Evolutionary conservation across 768 basidiomycete genomes (phyloP), one percentile per base, ranked within the genome.

Genomic region (Amyloporia xantha): DNA sequence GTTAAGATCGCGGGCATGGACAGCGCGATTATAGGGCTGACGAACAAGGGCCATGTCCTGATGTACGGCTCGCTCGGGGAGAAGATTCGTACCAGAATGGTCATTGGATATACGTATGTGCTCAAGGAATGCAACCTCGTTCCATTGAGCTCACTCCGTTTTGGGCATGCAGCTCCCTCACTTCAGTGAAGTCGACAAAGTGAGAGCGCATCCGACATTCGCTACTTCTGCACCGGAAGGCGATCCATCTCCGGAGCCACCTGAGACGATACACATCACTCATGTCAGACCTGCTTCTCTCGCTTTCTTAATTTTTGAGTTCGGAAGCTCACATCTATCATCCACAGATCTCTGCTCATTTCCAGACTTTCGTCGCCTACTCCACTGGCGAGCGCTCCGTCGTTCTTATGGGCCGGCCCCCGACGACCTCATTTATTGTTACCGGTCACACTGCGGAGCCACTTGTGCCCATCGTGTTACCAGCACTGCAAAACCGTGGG

Each of bases 301-400:
- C 45, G 15, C 30, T 26, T 26, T 49, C 56, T 55, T 9, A 40
- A 9, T 40, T 20, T 20, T n/a, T n/a, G n/a, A n/a, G n/a, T n/a
- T n/a, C n/a, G n/a, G n/a, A 30, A 53, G 61, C 12, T 27, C 20
- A 19, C 27, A 28, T 52, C 57, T n/a, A n/a, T n/a, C n/a, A n/a
- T n/a, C n/a, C 59, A 3, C 64, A 94, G 83, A 78, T 98, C 46
- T 84, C 93, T 13, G 94, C 89, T 3, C 84, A 90, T 56, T 95
- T 86, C 66, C 56, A 71, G 47, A 82, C 84, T 26, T 93, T 96
- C 62, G 80, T 86, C 44, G 91, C 81, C 3, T 89, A 91, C 61
- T 86, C 91, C 0, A 82, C 82, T 1, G 86, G 80, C 24, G 60
- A 73, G 3, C 72, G 72, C 42, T 88, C 87, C n/a, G 66, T 84